phyloP scores from a whole-genome alignment of 192 early-diverging fungal species.

The Coemansia interrupta region DNA sequence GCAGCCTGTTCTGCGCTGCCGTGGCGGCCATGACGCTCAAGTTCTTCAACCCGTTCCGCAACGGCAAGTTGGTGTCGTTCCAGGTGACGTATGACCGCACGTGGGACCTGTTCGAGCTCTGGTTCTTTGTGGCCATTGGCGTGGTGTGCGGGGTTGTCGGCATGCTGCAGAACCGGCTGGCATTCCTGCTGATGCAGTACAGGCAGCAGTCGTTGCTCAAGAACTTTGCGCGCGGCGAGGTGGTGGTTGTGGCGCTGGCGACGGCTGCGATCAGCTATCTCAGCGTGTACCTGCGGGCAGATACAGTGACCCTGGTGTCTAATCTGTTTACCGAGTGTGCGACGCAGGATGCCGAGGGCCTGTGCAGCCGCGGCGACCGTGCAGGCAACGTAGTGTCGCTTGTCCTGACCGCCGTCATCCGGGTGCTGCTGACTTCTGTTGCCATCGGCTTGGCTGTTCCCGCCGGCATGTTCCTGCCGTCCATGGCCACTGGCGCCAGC shows the following conservation, averaged over 20 bases:
- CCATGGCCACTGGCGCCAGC: conserved; percentile 86
- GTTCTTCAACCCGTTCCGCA: conserved; percentile 78
- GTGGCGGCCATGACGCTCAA: conserved; percentile 83
- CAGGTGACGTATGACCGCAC: conserved; percentile 85
- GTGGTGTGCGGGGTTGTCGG: conserved; percentile 60
- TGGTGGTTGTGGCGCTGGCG: conserved; percentile 43
- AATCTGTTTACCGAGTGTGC: conserved; percentile 59
- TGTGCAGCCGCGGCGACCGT: conserved; percentile 41
- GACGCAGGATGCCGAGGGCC: conserved; percentile 36
- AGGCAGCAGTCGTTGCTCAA: conserved; percentile 40
- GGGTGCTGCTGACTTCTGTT: conserved; percentile 61
- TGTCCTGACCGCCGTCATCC: conserved; percentile 59
- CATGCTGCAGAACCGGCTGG: conserved; percentile 37
- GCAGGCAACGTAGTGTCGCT: conserved; percentile 53
- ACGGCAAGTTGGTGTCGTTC: conserved; percentile 79
- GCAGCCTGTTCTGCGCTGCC: conserved; percentile 91
- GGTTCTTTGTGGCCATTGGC: conserved; percentile 81
- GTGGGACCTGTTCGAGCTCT: conserved; percentile 90
- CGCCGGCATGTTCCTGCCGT: conserved; percentile 79
- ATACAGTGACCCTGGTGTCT: conserved; percentile 53
- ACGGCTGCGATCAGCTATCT: conserved; percentile 52
- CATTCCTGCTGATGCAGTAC: conserved; percentile 37
- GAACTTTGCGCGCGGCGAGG: conserved; percentile 52
- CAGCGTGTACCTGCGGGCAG: conserved; percentile 52
- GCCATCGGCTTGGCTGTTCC: conserved; percentile 77